Evolutionary conservation across 2,329 filamentous ascomycete genomes (phyloP), one percentile per base, ranked within the genome.

Genomic region (Curvularia sp.): DNA sequence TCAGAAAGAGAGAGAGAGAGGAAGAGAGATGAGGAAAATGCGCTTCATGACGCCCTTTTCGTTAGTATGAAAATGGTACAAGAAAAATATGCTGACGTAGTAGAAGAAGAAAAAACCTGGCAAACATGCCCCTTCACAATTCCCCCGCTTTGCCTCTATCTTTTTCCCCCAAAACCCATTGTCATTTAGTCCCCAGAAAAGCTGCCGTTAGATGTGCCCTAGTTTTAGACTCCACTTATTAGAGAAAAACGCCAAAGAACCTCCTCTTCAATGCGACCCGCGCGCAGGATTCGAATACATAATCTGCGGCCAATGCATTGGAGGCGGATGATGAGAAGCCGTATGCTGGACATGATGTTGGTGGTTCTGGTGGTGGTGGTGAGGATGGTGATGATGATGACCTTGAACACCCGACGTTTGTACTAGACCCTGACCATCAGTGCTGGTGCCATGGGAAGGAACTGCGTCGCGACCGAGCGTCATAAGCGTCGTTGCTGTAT

Each of bases 401-500:
- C 55, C 64, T 19, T 71, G 69, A 30, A 71, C 59, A n/a, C 61
- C 59, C 21, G 65, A 57, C 19, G 60, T 69, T 6, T 74, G 70
- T 7, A 69, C 55, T 5, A 62, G 53, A 3, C 61, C 66, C 30
- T 64, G 58, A 8, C 57, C 63, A 23, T 70, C 69, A 19, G 57
- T 62, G 3, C 61, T 65, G 5, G 64, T 49, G 34, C 49, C 67
- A 43, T 71, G 67, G 36, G 63, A 56, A 5, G 63, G 55, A 3
- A 49, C 61, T 3, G 65, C 58, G 32, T 74, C 73, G 34, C 74
- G 69, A n/a, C 73, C 70, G 8, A 78, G 66, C 2, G 74, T 71
- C 68, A 79, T 77, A 28, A 79, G 70, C 1, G 76, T 77, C 23
- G 69, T 77, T 27, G 77, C 77, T 23, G 73, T 75, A 56, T 75